Percentiles rank a stretch among this genome's conserved stretches.
These are phyloP conservation scores for Botrytis byssoidea DNA, from an alignment of 2,329 filamentous ascomycete species.

Conservation along the genomic window DNA sequence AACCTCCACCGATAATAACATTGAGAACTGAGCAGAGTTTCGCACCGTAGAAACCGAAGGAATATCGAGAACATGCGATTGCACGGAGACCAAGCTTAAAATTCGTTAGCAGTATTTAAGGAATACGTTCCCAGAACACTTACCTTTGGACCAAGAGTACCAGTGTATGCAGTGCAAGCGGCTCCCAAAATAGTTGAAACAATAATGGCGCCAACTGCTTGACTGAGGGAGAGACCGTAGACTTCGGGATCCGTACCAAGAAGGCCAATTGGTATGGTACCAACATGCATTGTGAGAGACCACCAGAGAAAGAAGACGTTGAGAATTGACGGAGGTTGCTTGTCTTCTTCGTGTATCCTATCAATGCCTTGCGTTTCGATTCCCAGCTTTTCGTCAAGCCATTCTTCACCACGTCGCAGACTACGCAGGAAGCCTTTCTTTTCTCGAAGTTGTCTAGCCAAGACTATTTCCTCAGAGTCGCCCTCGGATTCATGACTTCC, in stretches of 20 bases:
- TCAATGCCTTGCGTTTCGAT: conserved; percentile 50
- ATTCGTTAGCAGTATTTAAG: neutral
- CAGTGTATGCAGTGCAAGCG: conserved; percentile 43
- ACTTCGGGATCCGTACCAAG: conserved; percentile 44
- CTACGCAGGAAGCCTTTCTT: conserved; percentile 28
- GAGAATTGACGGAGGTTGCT: conserved; percentile 43
- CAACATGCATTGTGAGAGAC: conserved; percentile 45
- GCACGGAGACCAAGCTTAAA: conserved; percentile 42
- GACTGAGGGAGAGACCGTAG: conserved; percentile 48
- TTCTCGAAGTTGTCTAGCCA: conserved; percentile 32
- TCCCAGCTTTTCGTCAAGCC: conserved; percentile 46
- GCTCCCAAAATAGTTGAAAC: conserved; percentile 44
- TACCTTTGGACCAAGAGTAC: conserved; percentile 45
- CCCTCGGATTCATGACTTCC: conserved; percentile 11
- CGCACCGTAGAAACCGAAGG: conserved; percentile 51
- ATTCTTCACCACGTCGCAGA: conserved; percentile 42
- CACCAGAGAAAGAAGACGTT: conserved; percentile 48
- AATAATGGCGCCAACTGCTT: conserved; percentile 44
- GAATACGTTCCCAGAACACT: conserved; percentile 13
- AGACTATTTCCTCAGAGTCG: conserved; percentile 28
- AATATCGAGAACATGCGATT: conserved; percentile 46
- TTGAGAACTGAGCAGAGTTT: conserved; percentile 49
- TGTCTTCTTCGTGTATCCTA: conserved; percentile 46
- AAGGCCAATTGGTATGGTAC: conserved; percentile 43
- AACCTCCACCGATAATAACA: conserved; percentile 45